Conservation (phyloP, 768 basidiomycete species). For the Boletus reticuloceps region DNA sequence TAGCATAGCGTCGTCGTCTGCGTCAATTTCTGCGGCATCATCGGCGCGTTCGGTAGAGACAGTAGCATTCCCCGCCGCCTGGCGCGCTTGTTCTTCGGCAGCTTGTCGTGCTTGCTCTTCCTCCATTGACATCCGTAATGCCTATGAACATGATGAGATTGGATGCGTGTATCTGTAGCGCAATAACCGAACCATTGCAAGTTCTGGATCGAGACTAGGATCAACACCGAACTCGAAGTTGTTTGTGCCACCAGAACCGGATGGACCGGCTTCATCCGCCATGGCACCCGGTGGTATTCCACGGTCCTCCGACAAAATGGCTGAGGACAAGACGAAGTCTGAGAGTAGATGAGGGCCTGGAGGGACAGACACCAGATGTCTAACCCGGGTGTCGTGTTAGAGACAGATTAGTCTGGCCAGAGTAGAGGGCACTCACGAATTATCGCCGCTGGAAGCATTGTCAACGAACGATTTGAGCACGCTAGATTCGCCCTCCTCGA, state of each 20-base stretch:
- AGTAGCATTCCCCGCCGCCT: slow-evolving; percentile 23
- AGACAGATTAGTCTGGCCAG: not conserved
- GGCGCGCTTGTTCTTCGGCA: slow-evolving; percentile 39
- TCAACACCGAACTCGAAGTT: slow-evolving; percentile 90
- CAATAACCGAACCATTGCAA: slow-evolving; percentile 76
- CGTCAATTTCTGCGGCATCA: slow-evolving; percentile 48
- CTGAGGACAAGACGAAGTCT: slow-evolving; percentile 75
- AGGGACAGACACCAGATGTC: slow-evolving; percentile 79
- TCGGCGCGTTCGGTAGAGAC: slow-evolving; percentile 21
- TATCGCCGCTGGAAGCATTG: slow-evolving; percentile 74
- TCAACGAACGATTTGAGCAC: slow-evolving; percentile 84
- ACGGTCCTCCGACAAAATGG: slow-evolving; percentile 80
- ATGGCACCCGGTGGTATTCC: slow-evolving; percentile 64
- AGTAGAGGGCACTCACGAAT: slow-evolving; percentile 59
- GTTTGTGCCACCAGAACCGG: slow-evolving; percentile 46
- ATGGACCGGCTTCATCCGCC: slow-evolving; percentile 47
- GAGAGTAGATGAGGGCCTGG: slow-evolving; percentile 81
- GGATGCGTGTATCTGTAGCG: not conserved
- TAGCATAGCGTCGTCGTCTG: slow-evolving; percentile 78
- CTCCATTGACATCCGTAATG: slow-evolving; percentile 95
- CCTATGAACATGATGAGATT: slow-evolving; percentile 44
- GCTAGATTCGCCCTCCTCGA: slow-evolving; percentile 65
- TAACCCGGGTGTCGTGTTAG: slow-evolving; percentile 26
- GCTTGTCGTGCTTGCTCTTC: slow-evolving; percentile 83
- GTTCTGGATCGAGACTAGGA: slow-evolving; percentile 92